phyloP scores from a whole-genome alignment of 2,329 filamentous ascomycete genomes.

The Cladophialophora carrionii region DNA sequence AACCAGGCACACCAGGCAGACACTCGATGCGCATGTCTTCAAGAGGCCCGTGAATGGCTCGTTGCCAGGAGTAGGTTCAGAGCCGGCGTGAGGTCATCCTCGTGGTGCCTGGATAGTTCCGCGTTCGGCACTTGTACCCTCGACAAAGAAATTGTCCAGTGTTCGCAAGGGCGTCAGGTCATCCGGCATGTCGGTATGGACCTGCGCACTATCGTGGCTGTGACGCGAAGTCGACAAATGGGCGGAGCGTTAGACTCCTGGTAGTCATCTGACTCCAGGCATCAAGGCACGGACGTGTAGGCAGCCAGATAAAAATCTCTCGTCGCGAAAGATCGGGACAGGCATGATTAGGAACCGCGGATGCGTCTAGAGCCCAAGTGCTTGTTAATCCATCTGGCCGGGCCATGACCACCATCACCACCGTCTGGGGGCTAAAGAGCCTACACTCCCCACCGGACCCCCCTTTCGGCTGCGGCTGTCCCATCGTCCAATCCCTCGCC shows the following conservation, averaged over 20 bases:
- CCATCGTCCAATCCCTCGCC: conserved; percentile 2
- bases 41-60: neutral
- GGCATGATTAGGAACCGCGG: conserved; percentile 8
- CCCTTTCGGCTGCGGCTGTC: conserved; percentile 7
- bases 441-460: neutral
- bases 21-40: conserved; percentile 15
- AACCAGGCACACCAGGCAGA: conserved; percentile 24
- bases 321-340: conserved; percentile 24
- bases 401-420: neutral
- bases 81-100: conserved; percentile 3
- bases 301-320: conserved; percentile 18
- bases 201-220: conserved; percentile 12
- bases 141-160: neutral
- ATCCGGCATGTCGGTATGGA: neutral
- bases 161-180: neutral
- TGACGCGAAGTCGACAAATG: conserved; percentile 10
- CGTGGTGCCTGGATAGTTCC: conserved; percentile 2
- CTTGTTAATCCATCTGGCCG: conserved; percentile 16
- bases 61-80: neutral
- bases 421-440: conserved; percentile 15
- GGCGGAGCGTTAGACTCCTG: neutral
- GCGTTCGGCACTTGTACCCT: neutral
- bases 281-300: conserved; percentile 16
- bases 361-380: conserved; percentile 7
- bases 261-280: conserved; percentile 26